phyloP scores from a whole-genome alignment of 176 grass and related monocot species.

The Oropetium thomaeum region DNA sequence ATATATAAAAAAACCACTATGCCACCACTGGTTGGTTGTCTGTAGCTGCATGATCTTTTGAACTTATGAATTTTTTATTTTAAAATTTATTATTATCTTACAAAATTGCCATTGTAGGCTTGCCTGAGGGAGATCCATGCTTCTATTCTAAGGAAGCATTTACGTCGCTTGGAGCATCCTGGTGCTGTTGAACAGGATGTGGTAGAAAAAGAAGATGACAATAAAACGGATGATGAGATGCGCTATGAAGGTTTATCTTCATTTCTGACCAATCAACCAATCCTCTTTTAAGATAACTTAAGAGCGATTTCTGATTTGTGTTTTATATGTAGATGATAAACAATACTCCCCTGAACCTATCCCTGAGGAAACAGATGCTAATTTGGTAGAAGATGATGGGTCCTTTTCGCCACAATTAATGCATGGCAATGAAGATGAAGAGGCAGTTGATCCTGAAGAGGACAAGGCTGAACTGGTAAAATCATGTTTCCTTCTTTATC shows the following conservation, averaged over 20 bases:
- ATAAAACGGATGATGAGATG: constrained; percentile 41
- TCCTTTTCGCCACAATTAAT: constrained; percentile 92
- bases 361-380: constrained; percentile 49
- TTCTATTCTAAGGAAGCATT: constrained; percentile 85
- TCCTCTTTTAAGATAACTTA: background rate
- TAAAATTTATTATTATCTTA: constrained; percentile 11
- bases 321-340: constrained; percentile 54
- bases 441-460: constrained; percentile 95
- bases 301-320: constrained; percentile 33
- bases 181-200: constrained; percentile 36
- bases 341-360: constrained; percentile 69
- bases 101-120: constrained; percentile 45
- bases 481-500: constrained; percentile 12
- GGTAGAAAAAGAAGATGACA: constrained; percentile 41
- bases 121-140: constrained; percentile 89
- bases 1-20: background rate
- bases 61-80: constrained; percentile 13
- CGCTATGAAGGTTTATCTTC: constrained; percentile 57
- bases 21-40: background rate
- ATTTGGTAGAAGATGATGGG: constrained; percentile 66
- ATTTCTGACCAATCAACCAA: constrained; percentile 25
- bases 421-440: constrained; percentile 85
- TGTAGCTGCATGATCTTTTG: background rate
- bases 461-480: constrained; percentile 88
- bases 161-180: constrained; percentile 75